A percentile compares a stretch with the other conserved stretches of the same genome.
These are phyloP conservation scores for Carallia brachiata DNA, from an alignment of 345 rosid species.

Conservation along the genomic window DNA sequence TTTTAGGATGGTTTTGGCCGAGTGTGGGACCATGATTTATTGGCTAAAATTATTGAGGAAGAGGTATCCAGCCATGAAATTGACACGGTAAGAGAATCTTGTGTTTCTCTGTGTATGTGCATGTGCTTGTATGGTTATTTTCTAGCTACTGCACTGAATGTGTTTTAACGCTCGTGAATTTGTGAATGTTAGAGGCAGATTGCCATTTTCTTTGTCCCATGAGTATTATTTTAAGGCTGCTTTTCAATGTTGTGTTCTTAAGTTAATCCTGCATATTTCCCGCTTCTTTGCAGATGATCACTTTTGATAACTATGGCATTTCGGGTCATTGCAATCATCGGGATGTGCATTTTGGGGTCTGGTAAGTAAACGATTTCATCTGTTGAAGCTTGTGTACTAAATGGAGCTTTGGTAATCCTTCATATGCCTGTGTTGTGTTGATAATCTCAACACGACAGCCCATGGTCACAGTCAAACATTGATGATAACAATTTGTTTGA, in stretches of 20 bases:
- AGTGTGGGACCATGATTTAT: conserved; percentile 59
- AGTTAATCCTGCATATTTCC: neutral
- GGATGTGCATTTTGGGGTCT: conserved; percentile 64
- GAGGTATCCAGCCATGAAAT: conserved; percentile 51
- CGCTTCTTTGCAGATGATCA: conserved; percentile 53
- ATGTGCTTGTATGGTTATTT: neutral
- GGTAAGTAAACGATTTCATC: conserved; percentile 35
- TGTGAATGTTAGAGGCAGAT: neutral
- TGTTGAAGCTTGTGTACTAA: neutral
- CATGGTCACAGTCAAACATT: neutral
- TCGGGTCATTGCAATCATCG: conserved; percentile 85
- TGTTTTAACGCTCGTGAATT: neutral
- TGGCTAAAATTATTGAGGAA: conserved; percentile 54
- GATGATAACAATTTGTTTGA: no score
- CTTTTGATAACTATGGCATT: conserved; percentile 73
- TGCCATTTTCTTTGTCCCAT: neutral
- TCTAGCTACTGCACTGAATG: neutral
- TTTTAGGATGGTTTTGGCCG: conserved; percentile 83
- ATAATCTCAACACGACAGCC: neutral
- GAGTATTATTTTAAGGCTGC: neutral
- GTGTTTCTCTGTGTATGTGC: neutral
- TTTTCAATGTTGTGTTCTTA: neutral
- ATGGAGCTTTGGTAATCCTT: neutral
- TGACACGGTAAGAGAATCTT: conserved; percentile 49
- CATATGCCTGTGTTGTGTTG: neutral